Percentiles rank a stretch among this genome's conserved stretches.
Conservation (phyloP, 768 basidiomycete genomes). For the Hortiboletus flavorubellus region DNA sequence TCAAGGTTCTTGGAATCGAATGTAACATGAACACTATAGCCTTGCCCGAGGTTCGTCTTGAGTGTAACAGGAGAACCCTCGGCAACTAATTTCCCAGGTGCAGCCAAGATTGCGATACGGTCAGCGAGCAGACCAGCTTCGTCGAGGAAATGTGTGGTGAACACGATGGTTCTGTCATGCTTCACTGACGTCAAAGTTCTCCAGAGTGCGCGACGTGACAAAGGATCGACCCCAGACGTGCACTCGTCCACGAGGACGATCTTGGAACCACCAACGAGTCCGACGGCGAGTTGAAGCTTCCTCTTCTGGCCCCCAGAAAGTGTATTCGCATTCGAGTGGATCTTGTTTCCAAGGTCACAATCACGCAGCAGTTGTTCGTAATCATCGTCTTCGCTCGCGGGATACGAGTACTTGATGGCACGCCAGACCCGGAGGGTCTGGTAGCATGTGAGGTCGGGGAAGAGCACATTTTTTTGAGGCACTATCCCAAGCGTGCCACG, state of each 20-base stretch:
- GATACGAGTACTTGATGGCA: conserved; percentile 59
- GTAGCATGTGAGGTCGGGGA: conserved; percentile 69
- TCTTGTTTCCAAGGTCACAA: conserved; percentile 71
- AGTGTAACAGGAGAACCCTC: conserved; percentile 72
- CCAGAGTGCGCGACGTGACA: conserved; percentile 78
- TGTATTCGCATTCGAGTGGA: conserved; percentile 59
- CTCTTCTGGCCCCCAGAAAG: conserved; percentile 81
- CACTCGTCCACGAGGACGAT: conserved; percentile 66
- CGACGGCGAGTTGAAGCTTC: conserved; percentile 80
- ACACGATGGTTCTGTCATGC: conserved; percentile 63
- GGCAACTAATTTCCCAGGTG: conserved; percentile 73
- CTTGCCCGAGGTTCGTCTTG: conserved; percentile 67
- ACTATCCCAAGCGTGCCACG: conserved; percentile 73
- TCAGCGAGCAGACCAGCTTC: conserved; percentile 79
- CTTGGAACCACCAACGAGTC: conserved; percentile 71
- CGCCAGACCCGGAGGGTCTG: conserved; percentile 73
- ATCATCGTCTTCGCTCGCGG: conserved; percentile 46
- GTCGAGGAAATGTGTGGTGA: conserved; percentile 81
- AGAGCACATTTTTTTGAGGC: conserved; percentile 81
- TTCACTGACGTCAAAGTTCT: conserved; percentile 65
- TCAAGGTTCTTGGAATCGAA: conserved; percentile 38
- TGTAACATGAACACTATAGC: conserved; percentile 60
- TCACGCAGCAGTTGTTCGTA: conserved; percentile 61
- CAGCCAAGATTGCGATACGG: conserved; percentile 68
- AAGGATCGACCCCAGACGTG: conserved; percentile 79